A percentile compares a stretch with the other conserved stretches of the same genome.
phyloP scores from a whole-genome alignment of 257 asterid genomes.

The Fraxinus pennsylvanica region DNA sequence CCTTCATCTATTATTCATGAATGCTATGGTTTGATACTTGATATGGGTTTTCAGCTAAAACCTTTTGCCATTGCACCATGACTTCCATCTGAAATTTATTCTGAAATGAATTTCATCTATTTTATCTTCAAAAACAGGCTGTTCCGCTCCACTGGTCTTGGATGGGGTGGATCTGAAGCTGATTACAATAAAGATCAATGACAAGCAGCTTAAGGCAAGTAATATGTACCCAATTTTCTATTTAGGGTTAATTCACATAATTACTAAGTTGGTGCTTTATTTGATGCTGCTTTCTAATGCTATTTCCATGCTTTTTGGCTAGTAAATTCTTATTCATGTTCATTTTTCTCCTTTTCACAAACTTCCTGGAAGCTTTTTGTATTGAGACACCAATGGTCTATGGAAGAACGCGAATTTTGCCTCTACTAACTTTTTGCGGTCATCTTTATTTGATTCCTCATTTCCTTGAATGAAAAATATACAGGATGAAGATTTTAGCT shows the following conservation, averaged over 20 bases:
- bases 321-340: not conserved
- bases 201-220: constrained; percentile 66
- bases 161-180: constrained; percentile 84
- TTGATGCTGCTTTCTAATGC: not conserved
- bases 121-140: constrained; percentile 47
- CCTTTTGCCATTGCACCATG: not conserved
- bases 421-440: not conserved
- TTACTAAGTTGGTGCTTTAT: not conserved
- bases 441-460: not conserved
- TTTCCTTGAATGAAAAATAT: not conserved
- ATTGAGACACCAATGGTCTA: not conserved
- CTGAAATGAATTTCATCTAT: not conserved
- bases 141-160: constrained; percentile 69
- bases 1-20: not conserved
- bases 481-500: constrained; percentile 66
- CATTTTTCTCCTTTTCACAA: not conserved
- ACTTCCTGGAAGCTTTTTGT: not conserved
- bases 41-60: not conserved
- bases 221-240: constrained; percentile 1
- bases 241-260: not conserved
- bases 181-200: constrained; percentile 62
- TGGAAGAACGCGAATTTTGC: not conserved
- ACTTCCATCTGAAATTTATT: not conserved
- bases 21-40: not conserved
- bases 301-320: not conserved